Base-by-base conservation (phyloP, 2,329 filamentous ascomycete species). In the Apiospora marii region DNA sequence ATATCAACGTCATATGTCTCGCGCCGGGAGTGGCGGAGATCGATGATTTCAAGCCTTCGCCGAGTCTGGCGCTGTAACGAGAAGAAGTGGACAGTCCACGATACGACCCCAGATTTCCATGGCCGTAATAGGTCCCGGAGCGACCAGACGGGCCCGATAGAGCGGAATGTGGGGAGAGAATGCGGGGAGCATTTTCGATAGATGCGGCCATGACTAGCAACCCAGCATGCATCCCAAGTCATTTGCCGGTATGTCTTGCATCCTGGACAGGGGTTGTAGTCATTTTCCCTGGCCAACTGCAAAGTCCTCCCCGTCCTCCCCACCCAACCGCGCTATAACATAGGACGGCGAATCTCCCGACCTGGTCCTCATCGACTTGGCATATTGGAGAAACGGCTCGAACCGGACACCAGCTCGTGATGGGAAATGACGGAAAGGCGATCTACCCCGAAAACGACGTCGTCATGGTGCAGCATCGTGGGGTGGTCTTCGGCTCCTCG, bases 101-200 rank as follows among this genome's bases (percentile, higher is more conserved):
- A 41, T 13, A 41, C 3, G 41, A 41, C 58, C 58, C 53, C 30
- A 37, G 53, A 37, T 37, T n/a, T 22, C 13, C 53, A 22, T 61
- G 53, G 53, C 53, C 53, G 19, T 37, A 61, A 37, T 58, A 61
- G 53, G 58, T 19, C 16, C 58, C 58, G 58, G 58, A 64, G 58
- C 19, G 19, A 64, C n/a, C 34, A 37, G 30, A 37, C 30, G 22
- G 34, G 5, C 58, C 58, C 58, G 30, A 69, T 44, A 69, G 67
- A 49, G 67, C 44, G 48, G 24, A 34, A 34, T 69, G 67, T 69
- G 67, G 67, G 67, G 44, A 68, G 44, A n/a, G 43, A 69, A 49
- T 49, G 67, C 44, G 67, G 67, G 67, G 67, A 30, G 30, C 6
- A 12, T 19, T 8, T 37, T 61, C 53, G 30, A 58, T 19, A 61